These are phyloP conservation scores for Taiwanofungus camphoratus DNA, from an alignment of 1,284 basidiomycete species.

Conservation along the genomic window DNA sequence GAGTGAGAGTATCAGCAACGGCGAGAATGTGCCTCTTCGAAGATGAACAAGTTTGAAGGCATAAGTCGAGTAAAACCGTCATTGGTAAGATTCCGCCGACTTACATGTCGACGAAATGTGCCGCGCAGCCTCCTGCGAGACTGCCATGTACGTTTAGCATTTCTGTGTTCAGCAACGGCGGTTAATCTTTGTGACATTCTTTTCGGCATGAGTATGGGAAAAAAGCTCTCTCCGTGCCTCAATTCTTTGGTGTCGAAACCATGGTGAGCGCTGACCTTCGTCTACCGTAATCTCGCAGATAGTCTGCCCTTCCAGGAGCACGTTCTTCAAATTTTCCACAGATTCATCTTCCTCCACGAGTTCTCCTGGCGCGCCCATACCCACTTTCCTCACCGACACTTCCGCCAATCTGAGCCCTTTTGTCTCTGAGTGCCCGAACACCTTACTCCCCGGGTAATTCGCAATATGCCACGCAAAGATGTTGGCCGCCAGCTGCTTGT, in stretches of 20 bases:
- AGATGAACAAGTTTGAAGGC: neutral
- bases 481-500: slow-evolving; percentile 21
- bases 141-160: slow-evolving; percentile 26
- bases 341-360: slow-evolving; percentile 4
- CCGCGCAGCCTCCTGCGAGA: slow-evolving; percentile 21
- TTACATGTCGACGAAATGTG: slow-evolving; percentile 24
- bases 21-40: slow-evolving; percentile 20
- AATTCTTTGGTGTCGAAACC: too few relatives aligned
- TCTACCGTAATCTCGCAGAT: slow-evolving; percentile 23
- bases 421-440: slow-evolving; percentile 20
- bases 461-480: slow-evolving; percentile 24
- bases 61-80: neutral
- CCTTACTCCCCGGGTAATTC: slow-evolving; percentile 17
- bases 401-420: slow-evolving; percentile 20
- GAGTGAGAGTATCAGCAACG: slow-evolving; percentile 19
- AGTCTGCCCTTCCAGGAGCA: slow-evolving; percentile 15
- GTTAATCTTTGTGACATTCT: neutral
- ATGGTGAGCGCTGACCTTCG: slow-evolving; percentile 24
- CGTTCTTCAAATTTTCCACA: slow-evolving; percentile 2
- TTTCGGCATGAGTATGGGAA: neutral
- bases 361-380: neutral
- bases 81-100: slow-evolving; percentile 5
- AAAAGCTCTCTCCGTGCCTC: too few relatives aligned
- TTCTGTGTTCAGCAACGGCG: slow-evolving; percentile 11
- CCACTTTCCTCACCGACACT: slow-evolving; percentile 13